Evolutionary conservation across 2,329 filamentous ascomycete species (phyloP).

Genomic region (Amesomyces nigricolor): DNA sequence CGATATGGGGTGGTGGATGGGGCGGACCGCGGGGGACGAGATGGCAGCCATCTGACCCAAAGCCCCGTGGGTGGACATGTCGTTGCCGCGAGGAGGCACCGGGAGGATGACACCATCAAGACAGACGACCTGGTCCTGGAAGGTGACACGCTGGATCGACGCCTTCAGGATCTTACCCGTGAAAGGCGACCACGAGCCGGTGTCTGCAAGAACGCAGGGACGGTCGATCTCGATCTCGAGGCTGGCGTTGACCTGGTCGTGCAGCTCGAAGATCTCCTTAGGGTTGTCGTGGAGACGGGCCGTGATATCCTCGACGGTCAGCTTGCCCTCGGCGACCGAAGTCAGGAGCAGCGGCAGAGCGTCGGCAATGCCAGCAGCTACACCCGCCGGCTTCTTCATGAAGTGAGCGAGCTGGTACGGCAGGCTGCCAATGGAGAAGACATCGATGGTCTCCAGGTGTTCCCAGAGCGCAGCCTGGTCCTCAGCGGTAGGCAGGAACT

Average conservation of each 20-base stretch:
- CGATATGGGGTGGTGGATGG: conserved; percentile 34
- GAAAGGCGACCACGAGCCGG: conserved; percentile 63
- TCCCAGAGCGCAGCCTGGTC: conserved; percentile 73
- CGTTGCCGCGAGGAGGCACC: conserved; percentile 56
- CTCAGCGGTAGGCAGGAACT: conserved; percentile 57
- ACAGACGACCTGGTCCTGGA: conserved; percentile 68
- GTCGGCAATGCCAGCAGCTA: conserved; percentile 64
- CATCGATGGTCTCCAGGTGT: conserved; percentile 65
- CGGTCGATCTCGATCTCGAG: conserved; percentile 74
- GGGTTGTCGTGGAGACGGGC: conserved; percentile 69
- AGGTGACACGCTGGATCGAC: conserved; percentile 68
- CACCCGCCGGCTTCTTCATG: conserved; percentile 47
- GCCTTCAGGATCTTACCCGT: conserved; percentile 62
- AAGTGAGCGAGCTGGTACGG: conserved; percentile 67
- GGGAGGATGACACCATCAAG: conserved; percentile 61
- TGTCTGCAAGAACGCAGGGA: conserved; percentile 53
- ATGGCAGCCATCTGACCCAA: conserved; percentile 41
- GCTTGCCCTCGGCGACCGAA: conserved; percentile 65
- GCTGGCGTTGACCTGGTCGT: conserved; percentile 68
- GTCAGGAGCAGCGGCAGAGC: conserved; percentile 69
- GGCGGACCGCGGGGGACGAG: conserved; percentile 53
- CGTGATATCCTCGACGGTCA: conserved; percentile 70
- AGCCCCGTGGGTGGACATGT: conserved; percentile 66
- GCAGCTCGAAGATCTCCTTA: conserved; percentile 74
- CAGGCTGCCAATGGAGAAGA: conserved; percentile 73